These are phyloP conservation scores for Saturnispora halmiae DNA, from an alignment of 805 yeast genomes.

Conservation along the genomic window DNA sequence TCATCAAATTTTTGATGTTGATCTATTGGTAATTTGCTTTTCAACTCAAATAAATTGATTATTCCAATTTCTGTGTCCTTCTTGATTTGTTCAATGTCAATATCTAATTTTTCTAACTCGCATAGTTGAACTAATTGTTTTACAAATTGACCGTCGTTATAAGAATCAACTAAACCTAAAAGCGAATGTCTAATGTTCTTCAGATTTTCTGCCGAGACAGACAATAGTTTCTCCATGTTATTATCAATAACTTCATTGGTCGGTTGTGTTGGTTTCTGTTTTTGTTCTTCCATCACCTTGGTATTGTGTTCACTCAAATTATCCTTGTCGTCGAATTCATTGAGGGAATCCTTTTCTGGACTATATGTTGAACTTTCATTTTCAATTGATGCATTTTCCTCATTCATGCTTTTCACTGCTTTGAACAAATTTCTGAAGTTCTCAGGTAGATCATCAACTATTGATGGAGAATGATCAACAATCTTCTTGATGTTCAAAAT, in stretches of 20 bases:
- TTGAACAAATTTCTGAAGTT: constrained; percentile 21
- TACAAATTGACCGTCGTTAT: constrained; percentile 21
- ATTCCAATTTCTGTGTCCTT: constrained; percentile 12
- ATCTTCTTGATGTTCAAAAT: constrained; percentile 34
- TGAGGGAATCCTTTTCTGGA: not conserved
- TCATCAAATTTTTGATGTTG: constrained; percentile 51
- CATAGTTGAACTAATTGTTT: constrained; percentile 17
- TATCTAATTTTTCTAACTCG: constrained; percentile 18
- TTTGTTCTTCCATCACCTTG: constrained; percentile 2
- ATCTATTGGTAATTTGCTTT: constrained; percentile 40
- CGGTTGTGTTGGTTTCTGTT: constrained; percentile 11
- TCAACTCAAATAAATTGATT: constrained; percentile 61
- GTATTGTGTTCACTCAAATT: not conserved
- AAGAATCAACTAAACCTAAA: constrained; percentile 35
- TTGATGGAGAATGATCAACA: constrained; percentile 23
- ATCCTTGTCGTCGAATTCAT: not conserved
- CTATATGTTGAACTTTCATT: not conserved
- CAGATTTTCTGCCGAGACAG: constrained; percentile 73
- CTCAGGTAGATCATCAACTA: constrained; percentile 20
- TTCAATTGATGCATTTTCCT: not conserved
- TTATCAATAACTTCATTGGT: constrained; percentile 35
- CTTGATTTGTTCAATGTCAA: constrained; percentile 14
- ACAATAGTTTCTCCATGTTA: constrained; percentile 40
- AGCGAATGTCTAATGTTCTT: constrained; percentile 71
- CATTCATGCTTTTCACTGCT: constrained; percentile 9